Percentiles rank a stretch among this genome's conserved stretches.
Evolutionary conservation across 208 protist genomes (phyloP).

Genomic region (Angomonas ambiguus): DNA sequence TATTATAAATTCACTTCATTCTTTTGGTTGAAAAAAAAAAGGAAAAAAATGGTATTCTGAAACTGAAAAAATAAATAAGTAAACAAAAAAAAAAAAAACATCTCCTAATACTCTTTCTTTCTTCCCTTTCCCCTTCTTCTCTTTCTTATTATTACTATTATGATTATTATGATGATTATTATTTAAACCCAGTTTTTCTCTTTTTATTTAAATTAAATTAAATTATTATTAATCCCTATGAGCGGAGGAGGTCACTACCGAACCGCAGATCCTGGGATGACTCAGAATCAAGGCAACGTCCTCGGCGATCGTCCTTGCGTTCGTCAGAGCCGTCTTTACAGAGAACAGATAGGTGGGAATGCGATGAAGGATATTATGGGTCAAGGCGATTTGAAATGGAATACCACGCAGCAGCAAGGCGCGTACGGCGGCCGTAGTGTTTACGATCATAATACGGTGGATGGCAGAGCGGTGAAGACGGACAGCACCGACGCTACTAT

Average conservation of each 20-base stretch:
- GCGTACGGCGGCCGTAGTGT: slow-evolving; percentile 64
- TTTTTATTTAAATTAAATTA: slow-evolving; percentile 3
- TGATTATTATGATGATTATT: background rate
- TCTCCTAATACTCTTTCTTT: background rate
- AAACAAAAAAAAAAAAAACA: background rate
- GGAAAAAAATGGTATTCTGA: slow-evolving; percentile 6
- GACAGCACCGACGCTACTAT: background rate
- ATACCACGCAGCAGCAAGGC: slow-evolving; percentile 70
- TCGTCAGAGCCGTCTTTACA: slow-evolving; percentile 78
- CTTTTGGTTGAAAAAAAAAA: slow-evolving; percentile 13
- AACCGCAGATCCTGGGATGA: slow-evolving; percentile 47
- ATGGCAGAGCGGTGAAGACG: slow-evolving; percentile 19
- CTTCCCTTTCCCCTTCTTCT: background rate
- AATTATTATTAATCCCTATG: background rate
- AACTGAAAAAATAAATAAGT: background rate
- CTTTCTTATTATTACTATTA: background rate
- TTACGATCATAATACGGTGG: slow-evolving; percentile 62
- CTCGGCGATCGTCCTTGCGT: slow-evolving; percentile 85
- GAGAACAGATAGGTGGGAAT: slow-evolving; percentile 75
- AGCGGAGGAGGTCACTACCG: slow-evolving; percentile 68
- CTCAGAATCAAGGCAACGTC: slow-evolving; percentile 86
- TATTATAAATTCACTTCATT: background rate
- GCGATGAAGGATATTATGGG: slow-evolving; percentile 85
- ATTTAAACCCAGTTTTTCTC: background rate
- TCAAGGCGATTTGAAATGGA: slow-evolving; percentile 75